These are phyloP conservation scores for Aspergillus sp. DNA, from an alignment of 2,329 filamentous ascomycete genomes.

Conservation along the genomic window DNA sequence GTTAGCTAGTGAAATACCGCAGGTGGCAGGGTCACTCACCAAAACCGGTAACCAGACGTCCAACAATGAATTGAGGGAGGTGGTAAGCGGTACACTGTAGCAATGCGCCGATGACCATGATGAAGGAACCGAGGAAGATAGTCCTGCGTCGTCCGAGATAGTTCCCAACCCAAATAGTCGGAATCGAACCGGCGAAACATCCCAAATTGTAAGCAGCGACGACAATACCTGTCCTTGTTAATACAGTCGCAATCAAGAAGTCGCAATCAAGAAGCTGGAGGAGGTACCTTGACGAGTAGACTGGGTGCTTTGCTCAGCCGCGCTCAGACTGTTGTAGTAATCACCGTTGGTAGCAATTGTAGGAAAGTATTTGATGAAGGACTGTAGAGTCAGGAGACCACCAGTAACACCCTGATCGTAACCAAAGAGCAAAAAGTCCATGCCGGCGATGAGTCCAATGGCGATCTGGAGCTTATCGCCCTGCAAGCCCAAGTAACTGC, in stretches of 20 bases:
- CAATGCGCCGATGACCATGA: slow-evolving; percentile 52
- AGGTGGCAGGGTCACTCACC: slow-evolving; percentile 28
- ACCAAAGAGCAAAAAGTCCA: slow-evolving; percentile 40
- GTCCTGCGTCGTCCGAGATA: slow-evolving; percentile 52
- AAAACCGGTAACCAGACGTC: slow-evolving; percentile 52
- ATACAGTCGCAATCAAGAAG: not conserved
- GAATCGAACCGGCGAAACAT: slow-evolving; percentile 51
- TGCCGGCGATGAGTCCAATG: slow-evolving; percentile 45
- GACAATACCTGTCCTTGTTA: slow-evolving; percentile 31
- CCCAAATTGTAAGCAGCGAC: slow-evolving; percentile 49
- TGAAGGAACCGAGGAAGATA: slow-evolving; percentile 49
- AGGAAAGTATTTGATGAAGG: slow-evolving; percentile 44
- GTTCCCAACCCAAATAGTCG: slow-evolving; percentile 54
- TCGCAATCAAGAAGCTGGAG: not conserved
- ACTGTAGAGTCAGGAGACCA: slow-evolving; percentile 43
- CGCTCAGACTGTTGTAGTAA: slow-evolving; percentile 16
- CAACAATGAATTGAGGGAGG: slow-evolving; percentile 52
- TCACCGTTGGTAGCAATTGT: slow-evolving; percentile 34
- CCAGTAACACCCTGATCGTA: slow-evolving; percentile 47
- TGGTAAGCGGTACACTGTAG: slow-evolving; percentile 50
- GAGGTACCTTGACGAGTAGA: slow-evolving; percentile 37
- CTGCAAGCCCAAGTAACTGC: slow-evolving; percentile 40
- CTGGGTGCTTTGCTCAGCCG: slow-evolving; percentile 19
- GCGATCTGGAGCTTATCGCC: slow-evolving; percentile 44
- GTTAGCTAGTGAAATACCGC: not conserved